Evolutionary conservation across 1,139 yeast species (phyloP).

Genomic region (Hemisphaericaspora subhashii): DNA sequence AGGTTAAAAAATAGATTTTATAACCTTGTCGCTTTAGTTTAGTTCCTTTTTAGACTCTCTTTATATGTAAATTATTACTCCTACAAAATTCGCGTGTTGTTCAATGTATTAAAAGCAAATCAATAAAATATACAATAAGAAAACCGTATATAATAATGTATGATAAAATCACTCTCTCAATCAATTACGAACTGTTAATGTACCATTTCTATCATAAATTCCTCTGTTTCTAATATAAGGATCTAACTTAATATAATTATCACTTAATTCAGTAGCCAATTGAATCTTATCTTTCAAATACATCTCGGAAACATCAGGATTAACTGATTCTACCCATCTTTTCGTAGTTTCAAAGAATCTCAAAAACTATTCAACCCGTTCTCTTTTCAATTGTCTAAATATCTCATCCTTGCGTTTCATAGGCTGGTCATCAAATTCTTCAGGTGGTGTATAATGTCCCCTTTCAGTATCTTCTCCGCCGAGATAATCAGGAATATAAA

Average conservation of each 20-base stretch:
- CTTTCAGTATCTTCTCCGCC: constrained; percentile 39
- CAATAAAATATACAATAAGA: too few species aligned
- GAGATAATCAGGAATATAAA: constrained; percentile 37
- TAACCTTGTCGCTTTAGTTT: not conserved
- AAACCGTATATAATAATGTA: too few species aligned
- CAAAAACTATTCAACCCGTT: constrained; percentile 34
- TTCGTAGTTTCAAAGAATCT: constrained; percentile 36
- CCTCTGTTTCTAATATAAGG: constrained; percentile 44
- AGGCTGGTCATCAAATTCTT: constrained; percentile 29
- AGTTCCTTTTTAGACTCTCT: too few species aligned
- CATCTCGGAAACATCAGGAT: constrained; percentile 37
- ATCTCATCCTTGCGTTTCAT: constrained; percentile 31
- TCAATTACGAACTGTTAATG: constrained; percentile 14
- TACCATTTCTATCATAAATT: constrained; percentile 40
- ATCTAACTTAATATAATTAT: constrained; percentile 38
- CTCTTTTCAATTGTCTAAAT: constrained; percentile 28
- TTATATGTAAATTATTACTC: too few species aligned
- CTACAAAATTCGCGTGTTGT: too few species aligned
- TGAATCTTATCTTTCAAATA: constrained; percentile 43
- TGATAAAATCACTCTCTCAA: not conserved
- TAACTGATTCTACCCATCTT: constrained; percentile 45
- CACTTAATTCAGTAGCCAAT: constrained; percentile 28
- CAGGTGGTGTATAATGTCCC: constrained; percentile 31
- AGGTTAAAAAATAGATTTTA: constrained; percentile 11
- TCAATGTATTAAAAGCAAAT: too few species aligned